These are phyloP conservation scores for Botryobasidium botryosum DNA, from an alignment of 768 basidiomycete genomes.

Conservation along the genomic window DNA sequence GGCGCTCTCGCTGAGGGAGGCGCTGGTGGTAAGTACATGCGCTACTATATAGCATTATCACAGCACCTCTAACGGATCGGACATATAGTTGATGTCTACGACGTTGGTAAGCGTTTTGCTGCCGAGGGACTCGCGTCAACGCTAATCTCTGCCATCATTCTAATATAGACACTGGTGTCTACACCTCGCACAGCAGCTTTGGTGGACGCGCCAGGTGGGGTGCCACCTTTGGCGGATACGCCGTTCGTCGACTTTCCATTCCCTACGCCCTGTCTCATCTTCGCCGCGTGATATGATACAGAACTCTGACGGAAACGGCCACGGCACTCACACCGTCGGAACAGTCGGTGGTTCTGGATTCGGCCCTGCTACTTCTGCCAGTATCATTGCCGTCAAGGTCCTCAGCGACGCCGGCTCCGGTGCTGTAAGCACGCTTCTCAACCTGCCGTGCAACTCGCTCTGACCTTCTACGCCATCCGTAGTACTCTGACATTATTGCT, in stretches of 20 bases:
- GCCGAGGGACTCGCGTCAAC: background rate
- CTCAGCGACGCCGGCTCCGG: slow-evolving; percentile 22
- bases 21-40: too few relatives aligned
- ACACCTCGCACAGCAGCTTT: slow-evolving; percentile 19
- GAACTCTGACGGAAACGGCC: too few relatives aligned
- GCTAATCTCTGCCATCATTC: too few relatives aligned
- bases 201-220: slow-evolving; percentile 29
- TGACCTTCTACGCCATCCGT: too few relatives aligned
- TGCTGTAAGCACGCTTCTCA: too few relatives aligned
- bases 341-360: slow-evolving; percentile 19
- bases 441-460: too few relatives aligned
- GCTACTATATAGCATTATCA: too few relatives aligned
- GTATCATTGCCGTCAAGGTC: slow-evolving; percentile 28
- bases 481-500: slow-evolving; percentile 15
- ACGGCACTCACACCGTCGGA: slow-evolving; percentile 6
- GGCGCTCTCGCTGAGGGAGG: too few relatives aligned
- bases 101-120: slow-evolving; percentile 22
- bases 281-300: too few relatives aligned
- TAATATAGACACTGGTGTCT: slow-evolving; percentile 15
- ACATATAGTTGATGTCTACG: slow-evolving; percentile 26
- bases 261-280: too few relatives aligned
- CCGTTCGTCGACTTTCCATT: too few relatives aligned
- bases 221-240: slow-evolving; percentile 19
- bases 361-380: slow-evolving; percentile 23
- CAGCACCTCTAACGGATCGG: too few relatives aligned